A percentile compares a stretch with the other conserved stretches of the same genome.
Evolutionary conservation across 148 eudicot species (phyloP).

Genomic region (Hydrangea macrophylla): DNA sequence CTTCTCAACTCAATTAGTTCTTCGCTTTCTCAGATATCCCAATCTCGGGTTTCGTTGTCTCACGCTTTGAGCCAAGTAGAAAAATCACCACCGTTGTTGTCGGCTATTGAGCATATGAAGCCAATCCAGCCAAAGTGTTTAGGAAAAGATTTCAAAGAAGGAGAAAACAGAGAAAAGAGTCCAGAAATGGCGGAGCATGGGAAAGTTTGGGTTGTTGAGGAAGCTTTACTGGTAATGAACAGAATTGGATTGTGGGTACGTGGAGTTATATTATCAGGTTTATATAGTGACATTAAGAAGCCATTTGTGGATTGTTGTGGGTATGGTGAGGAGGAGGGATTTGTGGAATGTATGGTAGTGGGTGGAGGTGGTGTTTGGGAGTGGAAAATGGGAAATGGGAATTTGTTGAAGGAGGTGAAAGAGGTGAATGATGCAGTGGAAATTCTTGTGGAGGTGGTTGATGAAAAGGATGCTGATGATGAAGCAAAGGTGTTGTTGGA

Average conservation of each 20-base stretch:
- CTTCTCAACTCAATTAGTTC: slow-evolving; percentile 41
- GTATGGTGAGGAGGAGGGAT: neutral
- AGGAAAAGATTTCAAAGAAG: slow-evolving; percentile 14
- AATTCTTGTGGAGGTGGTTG: slow-evolving; percentile 14
- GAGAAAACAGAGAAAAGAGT: neutral
- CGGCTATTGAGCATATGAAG: slow-evolving; percentile 16
- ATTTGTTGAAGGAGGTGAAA: slow-evolving; percentile 37
- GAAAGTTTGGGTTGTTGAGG: slow-evolving; percentile 32
- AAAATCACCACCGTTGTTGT: slow-evolving; percentile 10
- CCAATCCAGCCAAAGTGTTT: slow-evolving; percentile 13
- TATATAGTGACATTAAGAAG: slow-evolving; percentile 29
- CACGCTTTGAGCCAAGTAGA: slow-evolving; percentile 37
- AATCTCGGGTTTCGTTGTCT: slow-evolving; percentile 32
- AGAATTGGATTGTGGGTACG: slow-evolving; percentile 34
- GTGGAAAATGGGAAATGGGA: neutral
- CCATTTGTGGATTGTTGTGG: slow-evolving; percentile 23
- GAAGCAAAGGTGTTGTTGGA: slow-evolving; percentile 22
- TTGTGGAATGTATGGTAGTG: slow-evolving; percentile 14
- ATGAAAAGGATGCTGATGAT: neutral
- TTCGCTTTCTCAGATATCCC: slow-evolving; percentile 45
- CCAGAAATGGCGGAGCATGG: slow-evolving; percentile 8
- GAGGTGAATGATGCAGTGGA: slow-evolving; percentile 37
- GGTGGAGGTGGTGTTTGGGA: slow-evolving; percentile 18
- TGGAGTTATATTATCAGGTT: slow-evolving; percentile 39
- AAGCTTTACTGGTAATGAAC: slow-evolving; percentile 46